phyloP scores from a whole-genome alignment of 352 stramenopile species.

The Phytopythium vexans region DNA sequence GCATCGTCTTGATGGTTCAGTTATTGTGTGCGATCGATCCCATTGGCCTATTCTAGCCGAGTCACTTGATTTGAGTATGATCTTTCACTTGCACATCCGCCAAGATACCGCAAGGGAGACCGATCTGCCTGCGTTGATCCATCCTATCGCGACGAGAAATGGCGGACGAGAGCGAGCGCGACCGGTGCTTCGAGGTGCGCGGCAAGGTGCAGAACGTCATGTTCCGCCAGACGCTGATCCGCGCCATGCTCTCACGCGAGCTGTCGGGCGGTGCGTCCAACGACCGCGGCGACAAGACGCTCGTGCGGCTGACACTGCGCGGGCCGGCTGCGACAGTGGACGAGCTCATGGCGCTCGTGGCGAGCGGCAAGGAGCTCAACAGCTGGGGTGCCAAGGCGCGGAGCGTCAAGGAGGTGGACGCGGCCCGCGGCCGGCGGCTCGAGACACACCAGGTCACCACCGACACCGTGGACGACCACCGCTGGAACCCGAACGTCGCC shows the following conservation, averaged over 20 bases:
- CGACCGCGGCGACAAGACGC: constrained; percentile 43
- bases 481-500: constrained; percentile 74
- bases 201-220: constrained; percentile 81
- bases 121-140: no score
- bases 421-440: constrained; percentile 23
- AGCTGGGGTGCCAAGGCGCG: constrained; percentile 57
- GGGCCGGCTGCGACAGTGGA: constrained; percentile 38
- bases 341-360: constrained; percentile 42
- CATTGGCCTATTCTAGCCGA: no score
- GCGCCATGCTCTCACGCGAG: constrained; percentile 65
- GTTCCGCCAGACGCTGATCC: constrained; percentile 80
- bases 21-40: no score
- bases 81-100: no score
- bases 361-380: constrained; percentile 50
- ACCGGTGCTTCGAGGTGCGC: constrained; percentile 56
- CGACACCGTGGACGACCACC: constrained; percentile 49
- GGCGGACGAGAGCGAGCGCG: neutral
- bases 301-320: constrained; percentile 62
- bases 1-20: no score
- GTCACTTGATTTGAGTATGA: no score
- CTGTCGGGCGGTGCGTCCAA: constrained; percentile 66
- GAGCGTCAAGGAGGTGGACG: constrained; percentile 42
- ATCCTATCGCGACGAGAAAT: neutral
- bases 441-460: constrained; percentile 71
- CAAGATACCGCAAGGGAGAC: no score